Evolutionary conservation across 148 eudicot genomes (phyloP), one percentile per base, ranked within the genome.

Genomic region (Dysphania ambrosioides): DNA sequence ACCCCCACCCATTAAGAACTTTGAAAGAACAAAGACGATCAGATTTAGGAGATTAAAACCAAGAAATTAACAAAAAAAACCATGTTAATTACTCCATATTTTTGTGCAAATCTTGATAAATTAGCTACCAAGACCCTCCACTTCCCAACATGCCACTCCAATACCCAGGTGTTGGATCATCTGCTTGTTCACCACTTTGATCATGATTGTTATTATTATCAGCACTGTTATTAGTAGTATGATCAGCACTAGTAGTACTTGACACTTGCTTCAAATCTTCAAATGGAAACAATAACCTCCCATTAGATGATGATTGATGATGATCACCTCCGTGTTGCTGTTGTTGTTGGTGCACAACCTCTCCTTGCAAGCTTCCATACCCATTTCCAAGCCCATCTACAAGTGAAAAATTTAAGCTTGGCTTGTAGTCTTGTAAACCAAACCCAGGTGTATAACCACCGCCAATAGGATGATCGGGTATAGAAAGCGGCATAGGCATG

Each of bases 71-170:
- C 58, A 30, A 42, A 29, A 66, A 64, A 29, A 35, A 26, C 26
- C 59, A 49, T 21, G 26, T 60, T 62, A 68, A 29, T 9, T 21
- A 53, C 24, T 47, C 21, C 53, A 47, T 47, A 47, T 1, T 70
- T n/a, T 79, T 79, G 82, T 79, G 82, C 82, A 79, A 57, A 24
- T 68, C 21, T 44, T 8, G 64, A 31, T 2, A 5, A 30, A 5
- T 27, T 76, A 34, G 75, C 82, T 83, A 90, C 93, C 97, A 89
- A 77, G 94, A 88, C 71, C 82, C 82, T 59, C 79, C 79, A 63
- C 81, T 86, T 53, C 89, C 90, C 68, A 88, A 73, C 75, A 90
- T 85, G 51, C 97, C 96, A 82, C 78, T 88, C 96, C 96, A 92
- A 77, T 84, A 92, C 13, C 96, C 93, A 77, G 71, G 77, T 67